phyloP scores from a whole-genome alignment of 139 green algal genomes.

The Parachlorella kessleri region DNA sequence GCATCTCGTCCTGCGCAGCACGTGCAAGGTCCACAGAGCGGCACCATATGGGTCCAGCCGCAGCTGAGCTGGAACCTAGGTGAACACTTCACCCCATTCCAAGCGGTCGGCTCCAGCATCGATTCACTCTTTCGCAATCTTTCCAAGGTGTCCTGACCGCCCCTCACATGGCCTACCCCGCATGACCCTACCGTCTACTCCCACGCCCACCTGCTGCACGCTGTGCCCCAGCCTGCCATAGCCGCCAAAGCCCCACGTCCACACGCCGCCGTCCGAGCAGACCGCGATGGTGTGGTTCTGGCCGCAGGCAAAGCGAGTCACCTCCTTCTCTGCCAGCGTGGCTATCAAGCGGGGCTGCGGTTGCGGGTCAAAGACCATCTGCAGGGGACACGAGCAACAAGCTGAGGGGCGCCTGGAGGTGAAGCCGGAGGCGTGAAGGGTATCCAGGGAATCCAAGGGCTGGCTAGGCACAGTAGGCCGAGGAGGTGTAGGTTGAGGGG shows the following conservation, averaged over 20 bases:
- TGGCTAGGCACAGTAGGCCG: too few relatives aligned
- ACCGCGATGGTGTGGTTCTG: constrained; percentile 83
- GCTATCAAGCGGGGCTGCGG: constrained; percentile 70
- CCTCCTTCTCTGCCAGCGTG: constrained; percentile 56
- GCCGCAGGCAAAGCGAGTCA: constrained; percentile 74
- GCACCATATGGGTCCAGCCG: background rate
- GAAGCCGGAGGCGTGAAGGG: constrained; percentile 64
- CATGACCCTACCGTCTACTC: too few relatives aligned
- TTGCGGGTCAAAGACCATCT: constrained; percentile 91
- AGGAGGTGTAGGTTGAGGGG: too few relatives aligned
- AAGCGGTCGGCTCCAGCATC: too few relatives aligned
- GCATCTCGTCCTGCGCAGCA: constrained; percentile 85
- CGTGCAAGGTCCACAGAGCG: too few relatives aligned
- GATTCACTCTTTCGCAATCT: too few relatives aligned
- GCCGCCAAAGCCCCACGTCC: constrained; percentile 59
- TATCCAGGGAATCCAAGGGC: background rate
- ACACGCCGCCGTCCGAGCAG: constrained; percentile 45
- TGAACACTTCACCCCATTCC: too few relatives aligned
- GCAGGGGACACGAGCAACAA: background rate
- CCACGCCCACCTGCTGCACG: constrained; percentile 68
- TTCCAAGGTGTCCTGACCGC: too few relatives aligned
- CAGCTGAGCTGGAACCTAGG: background rate
- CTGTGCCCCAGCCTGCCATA: constrained; percentile 94
- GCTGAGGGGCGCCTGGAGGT: too few relatives aligned
- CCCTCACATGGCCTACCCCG: too few relatives aligned